Base-by-base conservation (phyloP, 305 asterid species). In the Fraxinus nigra region DNA sequence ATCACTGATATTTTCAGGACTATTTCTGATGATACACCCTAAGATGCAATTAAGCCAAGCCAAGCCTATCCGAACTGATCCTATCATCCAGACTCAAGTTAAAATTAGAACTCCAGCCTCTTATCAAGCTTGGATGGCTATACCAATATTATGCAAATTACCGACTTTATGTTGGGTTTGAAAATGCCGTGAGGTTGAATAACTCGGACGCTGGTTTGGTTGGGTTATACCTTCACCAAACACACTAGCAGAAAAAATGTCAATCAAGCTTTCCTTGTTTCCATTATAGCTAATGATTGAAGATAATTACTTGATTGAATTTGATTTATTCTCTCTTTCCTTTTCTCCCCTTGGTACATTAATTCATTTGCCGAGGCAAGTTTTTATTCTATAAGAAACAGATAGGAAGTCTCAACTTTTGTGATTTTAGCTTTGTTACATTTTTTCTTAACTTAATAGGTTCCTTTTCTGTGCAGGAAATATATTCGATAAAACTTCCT, bases 401-500 rank as follows among this genome's bases (percentile, higher is more conserved):
- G 67, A n/a, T 18, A 61, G 61, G 61, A 69, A 78, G 14, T 75
- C 33, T 70, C n/a, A 56, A 24, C 76, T 33, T 78, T 37, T 77
- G n/a, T 82, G 7, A 35, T 26, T 78, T 74, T 63, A 22, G 22
- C 72, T 76, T 74, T 81, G 30, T n/a, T 28, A 82, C 61, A 37
- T 78, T 18, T 73, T 54, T 77, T 81, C 73, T 59, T 24, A 43
- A 40, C 56, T 82, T 81, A 77, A 77, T 76, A 46, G 20, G 37
- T 75, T 75, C 33, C 48, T 80, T 76, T 33, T 46, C 61, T 83
- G 34, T 76, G 63, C 86, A 96, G 98, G 99, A 96, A 91, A 90
- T 96, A 86, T 96, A 91, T 86, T 92, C 98, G 34, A 86, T 96
- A 75, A 92, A 92, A 91, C 98, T 96, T 84, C 99, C 99, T 82